phyloP scores from a whole-genome alignment of 2,329 filamentous ascomycete species.

The Amphichorda felina region DNA sequence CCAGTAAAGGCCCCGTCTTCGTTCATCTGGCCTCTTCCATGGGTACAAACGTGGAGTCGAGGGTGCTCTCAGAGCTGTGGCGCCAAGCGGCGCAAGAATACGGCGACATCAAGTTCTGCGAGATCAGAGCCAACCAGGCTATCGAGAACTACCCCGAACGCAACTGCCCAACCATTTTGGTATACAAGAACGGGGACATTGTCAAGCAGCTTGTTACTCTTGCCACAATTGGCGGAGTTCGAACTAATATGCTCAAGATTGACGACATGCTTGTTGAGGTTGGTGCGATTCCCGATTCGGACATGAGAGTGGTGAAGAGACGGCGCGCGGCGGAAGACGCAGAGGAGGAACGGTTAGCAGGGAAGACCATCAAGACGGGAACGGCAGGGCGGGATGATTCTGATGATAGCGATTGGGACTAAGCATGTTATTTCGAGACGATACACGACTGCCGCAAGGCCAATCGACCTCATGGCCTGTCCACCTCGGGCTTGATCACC shows the following conservation, averaged over 20 bases:
- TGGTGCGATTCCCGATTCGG: conserved; percentile 66
- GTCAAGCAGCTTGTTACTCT: conserved; percentile 86
- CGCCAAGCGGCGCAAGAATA: conserved; percentile 72
- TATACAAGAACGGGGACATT: conserved; percentile 90
- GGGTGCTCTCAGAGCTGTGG: conserved; percentile 78
- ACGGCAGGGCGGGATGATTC: conserved; percentile 23
- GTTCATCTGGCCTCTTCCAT: conserved; percentile 73
- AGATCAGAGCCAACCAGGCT: conserved; percentile 83
- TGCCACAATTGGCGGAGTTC: conserved; percentile 61
- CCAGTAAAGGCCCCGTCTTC: conserved; percentile 54
- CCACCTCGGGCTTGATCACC: not conserved
- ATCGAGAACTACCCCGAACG: conserved; percentile 93
- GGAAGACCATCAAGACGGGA: conserved; percentile 39
- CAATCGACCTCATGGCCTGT: not conserved
- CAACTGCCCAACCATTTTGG: conserved; percentile 87
- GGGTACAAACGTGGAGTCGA: conserved; percentile 75
- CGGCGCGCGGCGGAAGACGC: conserved; percentile 47
- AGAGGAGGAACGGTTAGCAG: conserved; percentile 40
- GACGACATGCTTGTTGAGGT: conserved; percentile 74
- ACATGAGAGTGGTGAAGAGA: conserved; percentile 62
- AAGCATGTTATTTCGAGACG: not conserved
- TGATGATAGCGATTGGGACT: conserved; percentile 52
- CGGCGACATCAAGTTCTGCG: conserved; percentile 93
- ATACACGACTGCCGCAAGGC: conserved; percentile 1
- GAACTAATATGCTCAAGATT: conserved; percentile 60